Percentiles rank a stretch among this genome's conserved stretches.
Conservation (phyloP, 768 basidiomycete species). For the Butyriboletus loyo region DNA sequence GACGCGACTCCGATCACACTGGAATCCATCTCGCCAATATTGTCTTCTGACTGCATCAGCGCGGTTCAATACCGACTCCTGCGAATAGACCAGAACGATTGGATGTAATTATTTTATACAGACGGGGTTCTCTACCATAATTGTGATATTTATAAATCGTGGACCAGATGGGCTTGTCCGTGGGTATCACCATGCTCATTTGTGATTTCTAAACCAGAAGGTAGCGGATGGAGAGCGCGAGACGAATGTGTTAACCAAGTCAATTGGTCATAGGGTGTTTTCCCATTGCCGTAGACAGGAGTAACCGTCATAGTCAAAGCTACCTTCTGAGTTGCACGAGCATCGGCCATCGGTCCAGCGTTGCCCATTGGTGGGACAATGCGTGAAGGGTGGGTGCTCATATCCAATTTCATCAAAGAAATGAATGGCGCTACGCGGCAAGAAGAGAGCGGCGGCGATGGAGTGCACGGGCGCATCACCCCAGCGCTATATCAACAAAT, state of each 20-base stretch:
- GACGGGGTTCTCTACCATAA: background rate
- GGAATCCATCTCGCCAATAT: no score
- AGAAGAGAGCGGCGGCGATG: constrained; percentile 88
- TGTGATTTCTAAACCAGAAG: background rate
- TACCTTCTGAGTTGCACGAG: constrained; percentile 19
- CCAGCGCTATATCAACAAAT: constrained; percentile 58
- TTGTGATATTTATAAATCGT: background rate
- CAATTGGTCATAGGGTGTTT: background rate
- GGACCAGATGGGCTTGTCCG: background rate
- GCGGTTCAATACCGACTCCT: background rate
- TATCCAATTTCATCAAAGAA: constrained; percentile 89
- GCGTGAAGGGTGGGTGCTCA: constrained; percentile 27
- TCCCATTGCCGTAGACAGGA: constrained; percentile 28
- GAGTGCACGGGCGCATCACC: constrained; percentile 92
- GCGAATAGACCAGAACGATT: background rate
- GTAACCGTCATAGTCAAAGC: constrained; percentile 29
- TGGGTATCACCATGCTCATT: background rate
- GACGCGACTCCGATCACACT: no score
- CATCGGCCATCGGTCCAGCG: constrained; percentile 25
- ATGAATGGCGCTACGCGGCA: constrained; percentile 84
- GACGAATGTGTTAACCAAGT: background rate
- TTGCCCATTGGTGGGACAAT: constrained; percentile 19
- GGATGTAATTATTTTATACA: constrained; percentile 4
- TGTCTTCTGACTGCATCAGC: no score
- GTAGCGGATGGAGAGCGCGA: background rate